Base-by-base conservation (phyloP, 768 basidiomycete genomes). In the Tylopilus balloui region DNA sequence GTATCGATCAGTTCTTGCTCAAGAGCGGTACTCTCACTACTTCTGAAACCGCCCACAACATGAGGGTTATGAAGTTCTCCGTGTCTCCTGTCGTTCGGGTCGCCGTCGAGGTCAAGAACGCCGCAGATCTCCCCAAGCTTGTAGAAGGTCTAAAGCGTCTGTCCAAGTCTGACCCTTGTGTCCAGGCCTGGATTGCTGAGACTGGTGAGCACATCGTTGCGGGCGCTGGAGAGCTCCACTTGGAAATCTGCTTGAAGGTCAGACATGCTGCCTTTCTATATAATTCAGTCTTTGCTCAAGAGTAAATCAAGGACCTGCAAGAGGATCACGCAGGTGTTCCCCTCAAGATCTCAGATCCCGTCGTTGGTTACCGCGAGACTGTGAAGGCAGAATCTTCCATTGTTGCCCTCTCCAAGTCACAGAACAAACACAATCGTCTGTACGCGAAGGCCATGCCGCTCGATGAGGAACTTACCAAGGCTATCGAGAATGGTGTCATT, bases 51-150 rank as follows among this genome's bases (percentile, higher is more conserved):
- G 96, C 96, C 44, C 96, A 99, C 80, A 99, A 99, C 80, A 96
- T 99, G 93, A 92, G 78, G 77, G 93, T 99, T 72, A 99, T 99
- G 96, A 92, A 88, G 76, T 97, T 97, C 83, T 98, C 94, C 70
- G 96, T 99, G 48, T 98, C 96, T 25, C 96, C 96, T 60, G 96
- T 99, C 78, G 96, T 99, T 38, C 96, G 84, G 69, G 92, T 98
- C 65, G 92, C 96, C 57, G 96, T 99, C 61, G 96, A 99, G 73
- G 96, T 98, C 73, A 98, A 98, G 86, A 99, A 98, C 71, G 92
- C 96, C 50, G 83, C 91, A 51, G 96, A 99, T 80, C 81, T 99
- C 40, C 96, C 96, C 66, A 99, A 99, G 77, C 88, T 99, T 57
- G 96, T 98, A 54, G 96, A 99, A 80, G 96, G 96, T 78, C 88